Evolutionary conservation across 2,329 filamentous ascomycete genomes (phyloP).

Genomic region (Elsinoe batatas): DNA sequence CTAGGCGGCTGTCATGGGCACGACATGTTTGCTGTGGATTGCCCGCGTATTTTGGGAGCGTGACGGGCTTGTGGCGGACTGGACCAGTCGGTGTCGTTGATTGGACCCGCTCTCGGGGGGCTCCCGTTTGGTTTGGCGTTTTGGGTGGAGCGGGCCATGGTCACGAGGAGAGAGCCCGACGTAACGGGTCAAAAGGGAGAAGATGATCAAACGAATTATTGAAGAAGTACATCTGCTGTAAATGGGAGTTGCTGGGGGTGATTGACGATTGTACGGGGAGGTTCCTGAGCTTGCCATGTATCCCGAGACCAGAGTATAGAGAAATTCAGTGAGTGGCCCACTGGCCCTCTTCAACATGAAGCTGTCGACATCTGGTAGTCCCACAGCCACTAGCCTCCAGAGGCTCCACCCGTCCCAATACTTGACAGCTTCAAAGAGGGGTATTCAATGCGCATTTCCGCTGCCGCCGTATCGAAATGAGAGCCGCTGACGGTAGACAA

Average conservation of each 20-base stretch:
- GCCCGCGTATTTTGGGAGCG: not conserved
- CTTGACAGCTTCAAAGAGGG: slow-evolving; percentile 11
- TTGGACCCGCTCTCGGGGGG: slow-evolving; percentile 6
- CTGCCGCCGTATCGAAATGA: not conserved
- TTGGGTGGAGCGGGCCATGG: not conserved
- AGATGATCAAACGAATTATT: not conserved
- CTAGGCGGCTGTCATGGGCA: too few species aligned
- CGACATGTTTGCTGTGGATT: not conserved
- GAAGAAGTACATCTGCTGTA: not conserved
- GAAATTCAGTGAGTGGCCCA: not conserved
- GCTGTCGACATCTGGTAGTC: not conserved
- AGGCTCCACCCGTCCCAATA: slow-evolving; percentile 7
- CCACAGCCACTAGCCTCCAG: slow-evolving; percentile 4
- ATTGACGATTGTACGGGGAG: too few species aligned
- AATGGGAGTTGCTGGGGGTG: not conserved
- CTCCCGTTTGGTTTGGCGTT: slow-evolving; percentile 9
- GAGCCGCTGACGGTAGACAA: not conserved
- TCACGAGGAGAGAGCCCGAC: slow-evolving; percentile 7
- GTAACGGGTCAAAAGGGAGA: not conserved
- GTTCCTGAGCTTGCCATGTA: too few species aligned
- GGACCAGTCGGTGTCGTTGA: not conserved
- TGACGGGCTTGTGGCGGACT: not conserved
- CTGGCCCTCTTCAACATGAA: not conserved
- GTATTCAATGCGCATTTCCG: not conserved
- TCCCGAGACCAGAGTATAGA: too few species aligned